Base-by-base conservation (phyloP, 2,329 filamentous ascomycete species). In the Ophiostoma fasciatum region DNA sequence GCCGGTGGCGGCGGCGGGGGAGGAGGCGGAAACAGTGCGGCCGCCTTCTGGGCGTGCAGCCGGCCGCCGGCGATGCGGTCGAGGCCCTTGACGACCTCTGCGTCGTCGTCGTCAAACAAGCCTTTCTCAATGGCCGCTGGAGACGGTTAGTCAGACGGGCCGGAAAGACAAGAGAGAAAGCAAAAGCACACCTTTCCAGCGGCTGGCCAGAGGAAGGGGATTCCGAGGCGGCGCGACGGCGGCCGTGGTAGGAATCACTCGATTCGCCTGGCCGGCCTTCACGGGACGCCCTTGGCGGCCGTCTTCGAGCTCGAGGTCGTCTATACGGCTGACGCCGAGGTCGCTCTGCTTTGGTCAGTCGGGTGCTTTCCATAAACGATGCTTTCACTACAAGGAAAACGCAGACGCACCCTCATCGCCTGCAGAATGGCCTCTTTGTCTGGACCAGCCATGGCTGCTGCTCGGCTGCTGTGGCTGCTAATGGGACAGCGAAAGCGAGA, bases 91-190 rank as follows among this genome's bases (percentile, higher is more conserved):
- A 45, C 44, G 3, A 37, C 30, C 13, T 46, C 44, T 2, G 44
- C 44, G 13, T 46, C 44, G 8, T 45, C 42, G n/a, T 46, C 44
- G 26, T 46, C 42, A 18, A 46, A 46, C 2, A 31, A 36, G 5
- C 44, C 44, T 3, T 36, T 23, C 4, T 36, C 11, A 14, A 46
- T 43, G 1, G 44, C 44, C 12, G 13, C 44, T 45, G 13, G 6
- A 23, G 11, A 4, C 15, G 22, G 14, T 33, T 19, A 21, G 5
- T 29, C n/a, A 26, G 20, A 22, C 5, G 6, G 10, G 20, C 20
- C 20, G 10, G 20, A 26, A 23, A 38, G 17, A 21, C 2, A 22
- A 28, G n/a, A 17, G 10, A 9, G 27, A 28, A 28, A 8, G 11
- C 5, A 32, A 29, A 29, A 25, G 13, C 23, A 6, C 27, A 43